Evolutionary conservation across 2,329 filamentous ascomycete species (phyloP).

Genomic region (Paracoccidioides lutzii): DNA sequence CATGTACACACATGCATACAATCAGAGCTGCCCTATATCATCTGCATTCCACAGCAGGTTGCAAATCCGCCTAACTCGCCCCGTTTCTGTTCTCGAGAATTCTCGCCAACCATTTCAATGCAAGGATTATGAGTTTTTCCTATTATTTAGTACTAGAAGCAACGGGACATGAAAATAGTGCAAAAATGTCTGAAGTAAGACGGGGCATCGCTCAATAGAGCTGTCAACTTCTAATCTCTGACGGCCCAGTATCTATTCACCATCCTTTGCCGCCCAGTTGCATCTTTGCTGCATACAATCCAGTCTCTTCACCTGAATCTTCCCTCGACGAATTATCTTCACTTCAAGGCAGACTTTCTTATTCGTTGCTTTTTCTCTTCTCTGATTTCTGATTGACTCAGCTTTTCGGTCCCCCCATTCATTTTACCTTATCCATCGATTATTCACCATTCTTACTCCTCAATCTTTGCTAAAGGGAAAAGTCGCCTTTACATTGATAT

Average conservation of each 20-base stretch:
- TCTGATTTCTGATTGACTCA: not conserved
- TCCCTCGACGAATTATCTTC: not conserved
- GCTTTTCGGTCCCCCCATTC: not conserved
- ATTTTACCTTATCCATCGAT: not conserved
- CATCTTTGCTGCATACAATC: not conserved
- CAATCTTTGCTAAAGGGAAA: not conserved
- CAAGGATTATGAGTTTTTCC: not conserved
- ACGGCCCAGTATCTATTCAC: not conserved
- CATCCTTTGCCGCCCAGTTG: not conserved
- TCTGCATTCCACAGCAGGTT: not conserved
- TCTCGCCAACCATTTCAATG: not conserved
- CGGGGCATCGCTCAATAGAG: not conserved
- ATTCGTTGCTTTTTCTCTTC: not conserved
- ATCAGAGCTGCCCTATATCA: not conserved
- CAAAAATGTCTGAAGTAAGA: not conserved
- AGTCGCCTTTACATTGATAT: not conserved
- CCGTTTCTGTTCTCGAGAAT: not conserved
- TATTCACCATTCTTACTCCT: not conserved
- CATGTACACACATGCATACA: not conserved
- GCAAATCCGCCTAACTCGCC: not conserved
- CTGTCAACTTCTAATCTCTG: not conserved
- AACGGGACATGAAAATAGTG: not conserved
- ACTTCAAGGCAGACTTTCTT: not conserved
- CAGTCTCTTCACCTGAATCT: not conserved
- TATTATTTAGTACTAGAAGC: not conserved